Base-by-base conservation (phyloP, 2,329 filamentous ascomycete species). In the Calonectria ilicicola region DNA sequence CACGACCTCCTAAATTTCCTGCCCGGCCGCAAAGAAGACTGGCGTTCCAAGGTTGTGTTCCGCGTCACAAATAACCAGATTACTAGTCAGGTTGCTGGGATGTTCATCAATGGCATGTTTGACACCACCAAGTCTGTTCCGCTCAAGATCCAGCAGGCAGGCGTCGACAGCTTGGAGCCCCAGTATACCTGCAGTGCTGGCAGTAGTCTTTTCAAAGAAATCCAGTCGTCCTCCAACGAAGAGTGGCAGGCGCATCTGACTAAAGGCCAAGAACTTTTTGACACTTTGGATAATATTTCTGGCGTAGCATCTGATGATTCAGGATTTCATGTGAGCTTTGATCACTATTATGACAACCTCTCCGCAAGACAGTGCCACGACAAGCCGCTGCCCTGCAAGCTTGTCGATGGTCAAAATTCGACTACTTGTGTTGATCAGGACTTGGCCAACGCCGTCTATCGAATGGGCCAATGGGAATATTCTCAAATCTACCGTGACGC, bases 301-400 rank as follows among this genome's bases (percentile, higher is more conserved):
- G 93, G 93, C 35, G 89, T 97, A 1, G 80, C 88, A 0, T 73
- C 86, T 0, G 83, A 82, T 40, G 89, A 92, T 72, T 79, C 81
- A 0, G 92, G 87, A 4, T 97, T 94, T 86, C 94, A 96, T 79
- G 87, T 84, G 47, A 92, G 89, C 66, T 92, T 93, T 78, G 95
- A 97, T 80, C 94, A 95, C 82, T 97, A 97, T 85, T 97, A 92
- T 78, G 95, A 97, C 81, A 97, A 95, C 79, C 88, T 97, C 1
- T 95, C 93, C 0, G 92, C 94, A 0, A 89, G 94, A 0, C 92
- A 95, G 80, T 97, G 94, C 81, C 94, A 97, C 80, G 85, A 83
- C 21, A 94, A 93, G 78, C 90, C 93, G 0, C 85, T 96, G 0
- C 94, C 94, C 0, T 96, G 94, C 84, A 90, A 89, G 74, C 82